phyloP scores from a whole-genome alignment of 805 yeast species.

The Ogataea corticis region DNA sequence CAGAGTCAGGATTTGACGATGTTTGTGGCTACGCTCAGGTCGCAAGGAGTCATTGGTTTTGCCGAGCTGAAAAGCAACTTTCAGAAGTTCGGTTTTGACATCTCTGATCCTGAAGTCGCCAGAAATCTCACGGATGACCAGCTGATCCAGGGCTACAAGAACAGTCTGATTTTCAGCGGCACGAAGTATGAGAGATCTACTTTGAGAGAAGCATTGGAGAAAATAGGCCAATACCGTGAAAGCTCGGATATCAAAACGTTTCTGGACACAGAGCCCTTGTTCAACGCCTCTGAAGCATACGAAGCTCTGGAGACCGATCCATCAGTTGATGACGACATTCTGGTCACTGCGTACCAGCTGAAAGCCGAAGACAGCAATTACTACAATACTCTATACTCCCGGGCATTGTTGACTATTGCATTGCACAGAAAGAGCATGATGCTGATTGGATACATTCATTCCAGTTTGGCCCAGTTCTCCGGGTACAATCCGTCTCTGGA shows the following conservation, averaged over 20 bases:
- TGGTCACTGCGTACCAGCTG: conserved; percentile 72
- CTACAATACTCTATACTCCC: conserved; percentile 43
- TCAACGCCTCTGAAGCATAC: conserved; percentile 51
- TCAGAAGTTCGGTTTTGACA: conserved; percentile 29
- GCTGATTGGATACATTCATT: conserved; percentile 56
- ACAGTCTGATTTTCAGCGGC: conserved; percentile 23
- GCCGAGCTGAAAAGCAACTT: conserved; percentile 39
- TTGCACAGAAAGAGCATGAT: conserved; percentile 53
- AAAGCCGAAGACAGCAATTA: conserved; percentile 54
- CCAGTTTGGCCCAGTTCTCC: conserved; percentile 38
- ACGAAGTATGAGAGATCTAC: conserved; percentile 26
- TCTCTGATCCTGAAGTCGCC: conserved; percentile 23
- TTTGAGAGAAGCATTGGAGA: conserved; percentile 41
- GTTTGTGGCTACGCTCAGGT: conserved; percentile 46
- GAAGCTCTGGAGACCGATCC: conserved; percentile 49
- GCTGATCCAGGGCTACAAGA: conserved; percentile 30
- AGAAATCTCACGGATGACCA: conserved; percentile 27
- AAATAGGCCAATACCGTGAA: conserved; percentile 40
- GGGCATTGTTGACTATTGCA: conserved; percentile 66
- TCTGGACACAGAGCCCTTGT: conserved; percentile 49
- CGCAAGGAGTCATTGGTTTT: conserved; percentile 54
- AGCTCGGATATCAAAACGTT: conserved; percentile 38
- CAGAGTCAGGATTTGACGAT: conserved; percentile 46
- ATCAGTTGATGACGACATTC: conserved; percentile 65
- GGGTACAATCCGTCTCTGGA: conserved; percentile 19